Evolutionary conservation across 129 eudicot genomes (phyloP).

Genomic region (Artemisia annua): DNA sequence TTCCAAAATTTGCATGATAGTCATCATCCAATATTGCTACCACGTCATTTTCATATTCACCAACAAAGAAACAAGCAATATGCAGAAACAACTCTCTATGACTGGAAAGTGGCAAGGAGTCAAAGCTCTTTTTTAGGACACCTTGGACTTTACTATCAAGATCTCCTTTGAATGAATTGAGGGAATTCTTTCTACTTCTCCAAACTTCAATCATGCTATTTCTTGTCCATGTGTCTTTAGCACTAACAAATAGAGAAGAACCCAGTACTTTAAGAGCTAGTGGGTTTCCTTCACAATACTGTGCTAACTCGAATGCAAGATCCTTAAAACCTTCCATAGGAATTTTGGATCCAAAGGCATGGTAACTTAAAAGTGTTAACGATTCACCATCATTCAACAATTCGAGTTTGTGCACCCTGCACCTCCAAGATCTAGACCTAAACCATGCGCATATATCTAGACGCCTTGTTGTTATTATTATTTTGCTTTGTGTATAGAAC

Average conservation of each 20-base stretch:
- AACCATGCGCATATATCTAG: neutral
- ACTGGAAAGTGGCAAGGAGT: neutral
- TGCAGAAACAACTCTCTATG: neutral
- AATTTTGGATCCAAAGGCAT: slow-evolving; percentile 1
- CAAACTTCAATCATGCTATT: neutral
- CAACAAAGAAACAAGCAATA: neutral
- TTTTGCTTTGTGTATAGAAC: neutral
- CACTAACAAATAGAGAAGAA: neutral
- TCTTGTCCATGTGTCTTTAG: neutral
- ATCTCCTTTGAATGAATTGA: neutral
- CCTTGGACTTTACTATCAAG: neutral
- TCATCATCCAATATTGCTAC: neutral
- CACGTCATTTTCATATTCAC: neutral
- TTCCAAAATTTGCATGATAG: neutral
- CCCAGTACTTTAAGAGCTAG: slow-evolving; percentile 1
- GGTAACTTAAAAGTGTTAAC: neutral
- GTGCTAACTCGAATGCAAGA: neutral
- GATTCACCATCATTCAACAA: neutral
- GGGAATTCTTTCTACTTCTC: neutral
- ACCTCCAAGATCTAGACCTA: neutral
- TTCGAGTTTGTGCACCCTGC: neutral
- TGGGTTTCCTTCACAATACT: neutral
- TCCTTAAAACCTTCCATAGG: neutral
- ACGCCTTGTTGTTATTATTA: neutral
- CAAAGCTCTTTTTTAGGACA: neutral